Evolutionary conservation across 208 protist species (phyloP).

Genomic region (Naegleria fowleri): DNA sequence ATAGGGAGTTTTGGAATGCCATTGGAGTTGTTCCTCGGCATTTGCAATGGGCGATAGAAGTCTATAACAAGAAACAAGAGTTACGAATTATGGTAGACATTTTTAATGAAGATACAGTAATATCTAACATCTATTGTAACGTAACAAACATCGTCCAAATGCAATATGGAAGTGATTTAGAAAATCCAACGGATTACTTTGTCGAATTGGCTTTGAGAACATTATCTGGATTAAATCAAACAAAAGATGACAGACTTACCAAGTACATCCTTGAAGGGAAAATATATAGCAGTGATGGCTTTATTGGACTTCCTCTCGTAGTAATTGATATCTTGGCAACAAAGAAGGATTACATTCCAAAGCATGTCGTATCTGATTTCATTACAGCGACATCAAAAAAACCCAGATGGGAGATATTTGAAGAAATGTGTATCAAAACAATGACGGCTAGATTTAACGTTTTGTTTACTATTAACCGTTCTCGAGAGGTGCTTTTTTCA

Average conservation of each 20-base stretch:
- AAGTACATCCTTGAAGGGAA: background rate
- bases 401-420: background rate
- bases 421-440: too few relatives aligned
- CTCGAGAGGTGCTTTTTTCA: background rate
- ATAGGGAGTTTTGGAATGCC: background rate
- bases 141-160: background rate
- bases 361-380: background rate
- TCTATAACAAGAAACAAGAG: background rate
- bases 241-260: background rate
- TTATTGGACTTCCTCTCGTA: background rate
- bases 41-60: background rate
- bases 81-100: background rate
- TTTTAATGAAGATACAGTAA: background rate
- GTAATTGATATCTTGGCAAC: background rate
- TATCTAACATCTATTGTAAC: background rate
- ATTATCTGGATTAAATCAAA: background rate
- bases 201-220: background rate
- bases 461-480: background rate
- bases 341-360: background rate
- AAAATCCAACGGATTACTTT: background rate
- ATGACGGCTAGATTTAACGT: background rate
- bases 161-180: background rate
- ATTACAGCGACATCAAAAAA: conserved; percentile 3
- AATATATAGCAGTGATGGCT: background rate
- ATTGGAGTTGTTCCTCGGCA: background rate